Percentiles rank a stretch among this genome's conserved stretches.
phyloP scores from a whole-genome alignment of 257 asterid species.

The Scutellaria barbata region DNA sequence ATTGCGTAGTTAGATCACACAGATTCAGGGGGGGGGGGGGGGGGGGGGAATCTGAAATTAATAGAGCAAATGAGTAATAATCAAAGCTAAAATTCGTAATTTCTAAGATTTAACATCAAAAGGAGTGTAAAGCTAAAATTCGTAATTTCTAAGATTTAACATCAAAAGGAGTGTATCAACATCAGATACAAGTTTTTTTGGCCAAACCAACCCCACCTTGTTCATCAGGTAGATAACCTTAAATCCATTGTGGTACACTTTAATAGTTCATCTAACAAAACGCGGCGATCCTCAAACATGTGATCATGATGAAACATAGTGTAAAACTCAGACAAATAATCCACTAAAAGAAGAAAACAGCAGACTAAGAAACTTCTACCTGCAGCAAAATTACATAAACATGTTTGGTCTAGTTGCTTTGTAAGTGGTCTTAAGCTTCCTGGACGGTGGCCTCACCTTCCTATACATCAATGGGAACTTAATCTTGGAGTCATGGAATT shows the following conservation, averaged over 20 bases:
- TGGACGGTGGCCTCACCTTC: constrained; percentile 50
- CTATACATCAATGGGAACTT: constrained; percentile 48
- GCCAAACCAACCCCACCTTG: no score
- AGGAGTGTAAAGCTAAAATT: no score
- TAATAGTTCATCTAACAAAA: not conserved
- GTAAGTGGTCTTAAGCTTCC: constrained; percentile 50
- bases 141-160: no score
- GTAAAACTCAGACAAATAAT: not conserved
- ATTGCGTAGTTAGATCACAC: no score
- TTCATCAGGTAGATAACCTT: not conserved
- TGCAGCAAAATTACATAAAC: constrained; percentile 38
- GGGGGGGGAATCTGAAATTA: no score
- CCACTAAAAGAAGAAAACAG: not conserved
- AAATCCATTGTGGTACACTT: not conserved
- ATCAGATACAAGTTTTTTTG: not conserved
- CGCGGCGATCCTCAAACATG: not conserved
- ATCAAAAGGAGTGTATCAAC: no score
- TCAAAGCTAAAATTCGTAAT: not conserved
- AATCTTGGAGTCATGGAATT: constrained; percentile 57
- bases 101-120: not conserved
- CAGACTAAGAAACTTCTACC: not conserved
- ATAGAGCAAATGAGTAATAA: no score
- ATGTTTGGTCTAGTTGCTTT: constrained; percentile 48
- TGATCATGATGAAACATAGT: not conserved
- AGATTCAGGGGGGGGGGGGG: no score